Conservation (phyloP, 139 green algal genomes). For the Volvox africanus region DNA sequence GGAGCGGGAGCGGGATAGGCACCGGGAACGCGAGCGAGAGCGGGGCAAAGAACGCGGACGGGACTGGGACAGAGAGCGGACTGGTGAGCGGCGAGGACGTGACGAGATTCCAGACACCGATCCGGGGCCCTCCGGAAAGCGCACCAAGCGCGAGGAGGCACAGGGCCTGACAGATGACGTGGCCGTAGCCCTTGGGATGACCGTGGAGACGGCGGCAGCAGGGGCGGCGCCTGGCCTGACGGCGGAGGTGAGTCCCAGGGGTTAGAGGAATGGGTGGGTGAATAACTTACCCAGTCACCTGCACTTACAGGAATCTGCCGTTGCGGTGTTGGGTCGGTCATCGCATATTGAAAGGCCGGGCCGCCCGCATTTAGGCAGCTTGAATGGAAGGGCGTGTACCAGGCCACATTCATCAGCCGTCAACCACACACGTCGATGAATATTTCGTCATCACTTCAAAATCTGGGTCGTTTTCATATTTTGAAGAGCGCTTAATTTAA, state of each 20-base stretch:
- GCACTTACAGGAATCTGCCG: too few species aligned
- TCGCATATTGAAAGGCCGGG: too few species aligned
- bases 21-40: background rate
- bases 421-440: too few species aligned
- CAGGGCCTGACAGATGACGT: background rate
- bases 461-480: too few species aligned
- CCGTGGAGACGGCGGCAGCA: conserved; percentile 1
- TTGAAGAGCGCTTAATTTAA: too few species aligned
- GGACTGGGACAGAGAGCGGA: background rate
- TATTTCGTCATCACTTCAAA: too few species aligned
- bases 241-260: background rate
- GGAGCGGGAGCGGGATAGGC: background rate
- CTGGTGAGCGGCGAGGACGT: background rate
- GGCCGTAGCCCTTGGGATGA: conserved; percentile 7
- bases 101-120: background rate
- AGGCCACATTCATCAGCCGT: too few species aligned
- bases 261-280: too few species aligned
- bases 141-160: background rate
- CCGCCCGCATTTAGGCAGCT: too few species aligned
- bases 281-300: too few species aligned
- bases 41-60: background rate
- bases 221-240: conserved; percentile 11
- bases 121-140: background rate
- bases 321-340: too few species aligned
- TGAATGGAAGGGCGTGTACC: too few species aligned